phyloP scores from a whole-genome alignment of 2,329 filamentous ascomycete genomes.

The Cordyceps cateniannulata region DNA sequence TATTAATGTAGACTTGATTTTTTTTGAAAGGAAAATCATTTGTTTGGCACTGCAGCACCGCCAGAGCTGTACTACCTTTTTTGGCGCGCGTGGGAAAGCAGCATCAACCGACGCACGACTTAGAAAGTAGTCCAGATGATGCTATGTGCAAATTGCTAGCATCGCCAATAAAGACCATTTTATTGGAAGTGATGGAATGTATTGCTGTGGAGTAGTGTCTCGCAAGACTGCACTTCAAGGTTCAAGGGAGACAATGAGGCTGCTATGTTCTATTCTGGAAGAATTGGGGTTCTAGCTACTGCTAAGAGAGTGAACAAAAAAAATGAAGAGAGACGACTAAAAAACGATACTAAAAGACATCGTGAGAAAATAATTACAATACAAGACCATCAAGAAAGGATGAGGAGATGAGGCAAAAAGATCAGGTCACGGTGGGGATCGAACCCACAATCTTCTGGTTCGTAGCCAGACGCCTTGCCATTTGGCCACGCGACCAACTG shows the following conservation, averaged over 20 bases:
- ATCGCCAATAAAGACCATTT: not conserved
- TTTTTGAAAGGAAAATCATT: too few relatives aligned
- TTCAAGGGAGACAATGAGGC: not conserved
- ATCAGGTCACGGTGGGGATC: slow-evolving; percentile 14
- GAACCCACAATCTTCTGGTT: slow-evolving; percentile 15
- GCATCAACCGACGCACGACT: not conserved
- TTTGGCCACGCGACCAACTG: slow-evolving; percentile 13
- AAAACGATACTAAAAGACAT: not conserved
- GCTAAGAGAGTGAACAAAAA: not conserved
- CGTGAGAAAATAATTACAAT: too few relatives aligned
- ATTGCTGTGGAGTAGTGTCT: slow-evolving; percentile 8
- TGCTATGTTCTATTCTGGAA: too few relatives aligned
- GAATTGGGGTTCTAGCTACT: too few relatives aligned
- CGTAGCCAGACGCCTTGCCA: slow-evolving; percentile 13
- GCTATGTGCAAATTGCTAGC: not conserved
- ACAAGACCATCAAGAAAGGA: too few relatives aligned
- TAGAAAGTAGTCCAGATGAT: not conserved
- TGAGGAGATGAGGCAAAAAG: not conserved
- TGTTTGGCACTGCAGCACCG: too few relatives aligned
- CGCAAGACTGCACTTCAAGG: not conserved
- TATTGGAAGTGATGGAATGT: slow-evolving; percentile 5
- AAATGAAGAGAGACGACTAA: too few relatives aligned
- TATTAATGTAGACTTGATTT: too few relatives aligned
- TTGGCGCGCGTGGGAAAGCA: not conserved
- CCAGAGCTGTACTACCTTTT: too few relatives aligned